Conservation (phyloP, 768 basidiomycete species). For the Pleurotus eryngii region DNA sequence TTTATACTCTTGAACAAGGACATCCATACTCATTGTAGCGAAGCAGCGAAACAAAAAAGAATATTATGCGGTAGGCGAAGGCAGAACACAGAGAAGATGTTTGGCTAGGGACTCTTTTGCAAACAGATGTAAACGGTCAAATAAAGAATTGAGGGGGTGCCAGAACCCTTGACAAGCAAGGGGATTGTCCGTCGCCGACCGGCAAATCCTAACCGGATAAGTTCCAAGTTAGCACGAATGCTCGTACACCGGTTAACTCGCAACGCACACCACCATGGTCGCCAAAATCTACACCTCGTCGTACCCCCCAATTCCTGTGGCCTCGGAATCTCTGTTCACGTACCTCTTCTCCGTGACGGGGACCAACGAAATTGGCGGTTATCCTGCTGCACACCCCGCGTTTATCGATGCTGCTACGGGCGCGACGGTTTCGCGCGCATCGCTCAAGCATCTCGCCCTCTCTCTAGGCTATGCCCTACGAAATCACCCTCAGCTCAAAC, state of each 20-base stretch:
- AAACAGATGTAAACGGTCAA: too few species aligned
- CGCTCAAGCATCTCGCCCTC: conserved; percentile 41
- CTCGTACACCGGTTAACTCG: too few species aligned
- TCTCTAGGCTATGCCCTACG: conserved; percentile 51
- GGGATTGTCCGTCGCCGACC: neutral
- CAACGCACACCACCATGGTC: conserved; percentile 23
- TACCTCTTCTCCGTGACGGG: conserved; percentile 35
- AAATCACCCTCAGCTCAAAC: conserved; percentile 27
- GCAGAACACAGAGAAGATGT: too few species aligned
- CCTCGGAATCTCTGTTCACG: conserved; percentile 44
- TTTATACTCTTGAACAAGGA: too few species aligned
- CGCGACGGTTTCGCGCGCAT: conserved; percentile 39
- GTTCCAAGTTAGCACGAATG: too few species aligned
- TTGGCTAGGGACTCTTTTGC: too few species aligned
- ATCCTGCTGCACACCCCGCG: conserved; percentile 33
- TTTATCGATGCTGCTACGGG: conserved; percentile 55
- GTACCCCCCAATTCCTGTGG: conserved; percentile 33
- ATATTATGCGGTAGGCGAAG: too few species aligned
- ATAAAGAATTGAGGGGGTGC: too few species aligned
- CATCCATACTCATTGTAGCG: too few species aligned
- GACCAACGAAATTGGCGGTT: conserved; percentile 26
- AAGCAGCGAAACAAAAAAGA: too few species aligned
- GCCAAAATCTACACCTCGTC: conserved; percentile 48
- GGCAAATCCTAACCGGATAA: too few species aligned
- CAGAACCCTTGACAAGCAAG: too few species aligned